Evolutionary conservation across 2,329 filamentous ascomycete species (phyloP), one percentile per base, ranked within the genome.

Genomic region (Neonectria faginata): DNA sequence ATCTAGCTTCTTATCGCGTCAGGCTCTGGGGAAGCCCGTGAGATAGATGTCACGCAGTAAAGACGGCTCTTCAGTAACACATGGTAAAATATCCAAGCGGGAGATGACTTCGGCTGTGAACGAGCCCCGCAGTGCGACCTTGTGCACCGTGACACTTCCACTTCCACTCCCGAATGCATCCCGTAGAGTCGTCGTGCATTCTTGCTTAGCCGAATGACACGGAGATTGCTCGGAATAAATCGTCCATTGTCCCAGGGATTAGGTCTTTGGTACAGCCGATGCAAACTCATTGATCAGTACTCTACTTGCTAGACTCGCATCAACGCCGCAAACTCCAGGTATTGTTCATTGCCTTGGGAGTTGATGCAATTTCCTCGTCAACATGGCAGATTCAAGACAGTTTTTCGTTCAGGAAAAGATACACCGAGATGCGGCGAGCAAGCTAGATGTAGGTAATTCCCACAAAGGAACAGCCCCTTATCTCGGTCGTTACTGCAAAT

Each of bases 371-470:
- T 20, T 9, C 9, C 18, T 47, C 10, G 42, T 11, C 31, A 60
- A 33, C 48, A 63, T 63, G 60, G 50, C 55, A 18, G 60, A 54
- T n/a, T 36, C 50, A 11, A 42, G 7, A 41, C 48, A 57, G 2
- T 65, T 62, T 29, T 42, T 42, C 4, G 41, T 68, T 25, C 64
- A 67, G 47, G 51, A 68, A 54, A 48, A 44, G 36, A 59, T 65
- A 11, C 64, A 68, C 20, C 57, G 66, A 20, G 57, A 64, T 54
- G 55, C 57, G 5, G 54, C 64, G 11, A 67, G 64, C 57, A 66
- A 45, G 22, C 42, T 68, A 31, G 36, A 68, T 55, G 66, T 68
- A 55, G 25, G 65, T 6, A 14, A n/a, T 9, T 12, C 48, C 29
- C 11, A n/a, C 25, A 18, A 11, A 10, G 25, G 3, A 18, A 18